Evolutionary conservation across 805 yeast genomes (phyloP), one percentile per base, ranked within the genome.

Genomic region (Wickerhamomyces chambardii): DNA sequence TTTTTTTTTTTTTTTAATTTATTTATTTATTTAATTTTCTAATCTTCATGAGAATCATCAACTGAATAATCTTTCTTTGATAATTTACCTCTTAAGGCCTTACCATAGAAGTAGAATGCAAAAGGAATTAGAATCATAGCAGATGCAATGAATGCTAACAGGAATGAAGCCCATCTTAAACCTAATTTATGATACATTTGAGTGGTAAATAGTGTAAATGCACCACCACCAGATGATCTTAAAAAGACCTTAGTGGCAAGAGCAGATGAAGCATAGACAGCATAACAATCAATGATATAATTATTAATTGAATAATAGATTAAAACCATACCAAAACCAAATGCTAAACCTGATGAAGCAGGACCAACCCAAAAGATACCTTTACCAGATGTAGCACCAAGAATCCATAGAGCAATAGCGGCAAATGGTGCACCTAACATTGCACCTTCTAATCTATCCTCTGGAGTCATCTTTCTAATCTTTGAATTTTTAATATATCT

Each of bases 271-370:
- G 90, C 89, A 51, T 70, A 80, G 50, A 80, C 75, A 35, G 85
- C 81, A 59, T 87, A 86, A 28, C 95, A 82, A 59, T 87, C 96
- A 53, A 87, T 84, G 58, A 87, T 89, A 52, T 89, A 85, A 61
- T 83, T 83, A 62, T 83, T 69, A 47, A 81, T 70, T 5, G 87
- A 70, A 54, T 84, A 80, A 61, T 84, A 84, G 37, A 84, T 71
- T 52, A 84, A 64, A 33, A 84, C 79, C 65, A 84, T 70, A 27
- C 89, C 84, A 49, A 75, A 81, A 9, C 95, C 94, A 48, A 84
- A 75, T 1, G 87, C 75, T 29, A 84, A 61, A 41, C 95, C 96
- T 4, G 89, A 71, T 28, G 83, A 75, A 14, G 79, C 73, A 5
- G 94, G 89, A 17, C 75, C 84, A 55, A 82, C 81, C 89, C 90